phyloP scores from a whole-genome alignment of 129 eudicot species.

The Flaveria linearis region DNA sequence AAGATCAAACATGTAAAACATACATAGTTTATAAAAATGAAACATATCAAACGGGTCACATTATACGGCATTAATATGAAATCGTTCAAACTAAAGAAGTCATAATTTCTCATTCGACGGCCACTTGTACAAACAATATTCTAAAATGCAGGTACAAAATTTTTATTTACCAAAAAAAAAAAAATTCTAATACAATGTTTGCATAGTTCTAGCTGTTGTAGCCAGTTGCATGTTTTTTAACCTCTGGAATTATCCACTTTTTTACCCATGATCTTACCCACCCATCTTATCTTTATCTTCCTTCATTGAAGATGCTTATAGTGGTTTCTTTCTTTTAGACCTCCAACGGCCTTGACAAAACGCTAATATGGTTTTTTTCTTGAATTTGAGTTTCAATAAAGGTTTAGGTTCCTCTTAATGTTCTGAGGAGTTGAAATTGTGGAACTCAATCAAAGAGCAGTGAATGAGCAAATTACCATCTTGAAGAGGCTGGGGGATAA shows the following conservation, averaged over 20 bases:
- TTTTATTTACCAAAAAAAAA: not conserved
- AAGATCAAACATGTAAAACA: not conserved
- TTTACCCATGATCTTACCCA: not conserved
- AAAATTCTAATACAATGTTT: not conserved
- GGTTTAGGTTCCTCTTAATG: not conserved
- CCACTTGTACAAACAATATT: not conserved
- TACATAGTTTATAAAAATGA: not conserved
- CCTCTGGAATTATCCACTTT: not conserved
- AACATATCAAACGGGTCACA: not conserved
- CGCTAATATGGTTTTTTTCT: no score
- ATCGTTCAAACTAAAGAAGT: not conserved
- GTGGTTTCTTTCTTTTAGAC: not conserved
- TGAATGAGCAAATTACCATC: slow-evolving; percentile 54
- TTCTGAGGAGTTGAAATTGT: not conserved
- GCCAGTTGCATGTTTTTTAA: not conserved
- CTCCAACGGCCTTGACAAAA: not conserved
- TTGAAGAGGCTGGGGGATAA: slow-evolving; percentile 60
- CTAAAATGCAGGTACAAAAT: not conserved
- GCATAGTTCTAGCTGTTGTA: not conserved
- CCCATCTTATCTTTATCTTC: not conserved
- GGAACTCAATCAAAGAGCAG: not conserved
- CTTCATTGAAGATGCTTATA: not conserved
- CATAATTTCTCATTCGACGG: not conserved
- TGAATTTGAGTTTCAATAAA: not conserved
- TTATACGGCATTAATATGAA: not conserved